Conservation (phyloP, 2,329 filamentous ascomycete genomes). For the Cytospora chrysosperma region DNA sequence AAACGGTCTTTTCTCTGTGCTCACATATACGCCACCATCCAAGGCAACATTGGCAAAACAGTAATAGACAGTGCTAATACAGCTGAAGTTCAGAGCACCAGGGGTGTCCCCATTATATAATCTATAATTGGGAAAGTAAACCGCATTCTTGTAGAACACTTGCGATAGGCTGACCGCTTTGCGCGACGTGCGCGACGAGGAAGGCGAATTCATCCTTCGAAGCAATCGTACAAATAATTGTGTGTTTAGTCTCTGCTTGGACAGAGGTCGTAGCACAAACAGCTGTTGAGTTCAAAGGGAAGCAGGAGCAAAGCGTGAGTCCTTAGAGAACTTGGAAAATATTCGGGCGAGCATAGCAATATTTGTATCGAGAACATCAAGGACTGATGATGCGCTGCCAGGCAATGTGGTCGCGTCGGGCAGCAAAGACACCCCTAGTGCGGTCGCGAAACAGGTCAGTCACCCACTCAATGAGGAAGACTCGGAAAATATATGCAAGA, state of each 20-base stretch:
- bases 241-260: background rate
- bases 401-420: constrained; percentile 10
- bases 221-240: background rate
- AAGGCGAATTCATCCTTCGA: constrained; percentile 41
- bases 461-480: background rate
- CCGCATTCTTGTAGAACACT: constrained; percentile 68
- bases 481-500: constrained; percentile 4
- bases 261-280: background rate
- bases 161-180: constrained; percentile 45
- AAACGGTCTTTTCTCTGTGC: constrained; percentile 35
- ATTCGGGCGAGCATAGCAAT: constrained; percentile 15
- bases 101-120: constrained; percentile 73
- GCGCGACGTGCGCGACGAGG: constrained; percentile 44
- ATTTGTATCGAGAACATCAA: constrained; percentile 6
- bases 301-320: background rate
- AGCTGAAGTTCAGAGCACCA: constrained; percentile 70
- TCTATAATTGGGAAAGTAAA: constrained; percentile 80
- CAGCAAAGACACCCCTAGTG: constrained; percentile 18
- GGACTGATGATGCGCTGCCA: constrained; percentile 8
- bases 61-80: constrained; percentile 80
- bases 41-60: constrained; percentile 73
- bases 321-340: constrained; percentile 1
- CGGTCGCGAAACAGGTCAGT: constrained; percentile 7
- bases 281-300: background rate
- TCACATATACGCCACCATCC: constrained; percentile 74